A percentile compares a stretch with the other conserved stretches of the same genome.
These are phyloP conservation scores for Boletus insuetus DNA, from an alignment of 768 basidiomycete species.

Conservation along the genomic window DNA sequence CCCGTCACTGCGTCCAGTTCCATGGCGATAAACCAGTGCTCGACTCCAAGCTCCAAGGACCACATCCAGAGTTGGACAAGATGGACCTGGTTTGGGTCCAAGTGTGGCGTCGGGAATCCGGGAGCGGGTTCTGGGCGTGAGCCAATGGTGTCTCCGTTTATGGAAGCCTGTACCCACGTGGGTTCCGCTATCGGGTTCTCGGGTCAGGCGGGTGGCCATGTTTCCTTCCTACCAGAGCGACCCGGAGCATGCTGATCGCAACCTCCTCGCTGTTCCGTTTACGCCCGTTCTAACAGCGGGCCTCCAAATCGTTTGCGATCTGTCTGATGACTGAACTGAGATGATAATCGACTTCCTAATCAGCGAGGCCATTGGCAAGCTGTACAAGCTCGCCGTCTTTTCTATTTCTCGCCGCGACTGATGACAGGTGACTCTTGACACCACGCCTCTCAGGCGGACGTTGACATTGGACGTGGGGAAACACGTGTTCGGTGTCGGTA, in stretches of 20 bases:
- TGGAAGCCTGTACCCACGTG: not conserved
- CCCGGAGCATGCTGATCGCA: not conserved
- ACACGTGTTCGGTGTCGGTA: conserved; percentile 7
- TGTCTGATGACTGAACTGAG: conserved; percentile 16
- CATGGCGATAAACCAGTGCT: no score
- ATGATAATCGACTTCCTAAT: conserved; percentile 5
- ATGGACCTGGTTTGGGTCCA: not conserved
- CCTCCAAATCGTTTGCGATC: conserved; percentile 14
- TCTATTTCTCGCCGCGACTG: not conserved
- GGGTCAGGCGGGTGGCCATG: conserved; percentile 1
- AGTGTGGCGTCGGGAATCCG: conserved; percentile 7
- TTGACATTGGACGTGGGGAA: not conserved
- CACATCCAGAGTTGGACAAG: not conserved
- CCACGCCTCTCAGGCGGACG: not conserved
- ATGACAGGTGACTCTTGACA: not conserved
- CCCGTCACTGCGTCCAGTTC: not conserved
- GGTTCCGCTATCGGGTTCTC: not conserved
- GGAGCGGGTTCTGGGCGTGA: not conserved
- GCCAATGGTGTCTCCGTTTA: not conserved
- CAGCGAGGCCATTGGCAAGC: not conserved
- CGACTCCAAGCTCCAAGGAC: no score
- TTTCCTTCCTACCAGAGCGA: not conserved
- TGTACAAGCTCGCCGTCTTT: not conserved
- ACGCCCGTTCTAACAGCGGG: conserved; percentile 11
- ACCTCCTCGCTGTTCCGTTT: conserved; percentile 1